Conservation (phyloP, 176 grass and related monocot genomes). For the Olyra latifolia region DNA sequence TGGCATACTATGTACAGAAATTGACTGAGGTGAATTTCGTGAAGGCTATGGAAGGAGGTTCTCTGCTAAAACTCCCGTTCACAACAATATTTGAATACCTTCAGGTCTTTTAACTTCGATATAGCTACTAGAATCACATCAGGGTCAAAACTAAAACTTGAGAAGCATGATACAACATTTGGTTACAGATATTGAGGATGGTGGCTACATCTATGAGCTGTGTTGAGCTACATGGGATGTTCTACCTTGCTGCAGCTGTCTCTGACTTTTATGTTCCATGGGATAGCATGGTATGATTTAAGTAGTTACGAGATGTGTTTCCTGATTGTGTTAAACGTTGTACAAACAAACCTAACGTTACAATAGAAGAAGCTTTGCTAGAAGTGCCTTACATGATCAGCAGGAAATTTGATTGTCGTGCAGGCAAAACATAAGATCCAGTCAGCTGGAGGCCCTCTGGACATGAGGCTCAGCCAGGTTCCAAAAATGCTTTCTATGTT, state of each 20-base stretch:
- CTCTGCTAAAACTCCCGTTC: conserved; percentile 91
- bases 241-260: conserved; percentile 90
- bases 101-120: conserved; percentile 51
- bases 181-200: conserved; percentile 68
- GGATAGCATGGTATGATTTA: conserved; percentile 77
- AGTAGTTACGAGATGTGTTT: background rate
- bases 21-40: conserved; percentile 32
- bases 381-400: conserved; percentile 4
- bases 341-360: background rate
- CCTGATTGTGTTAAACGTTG: background rate
- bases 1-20: background rate
- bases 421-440: conserved; percentile 97
- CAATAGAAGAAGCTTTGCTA: background rate
- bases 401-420: conserved; percentile 1
- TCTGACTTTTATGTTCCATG: conserved; percentile 97
- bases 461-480: conserved; percentile 80
- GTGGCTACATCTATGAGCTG: conserved; percentile 72
- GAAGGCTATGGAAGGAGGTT: conserved; percentile 69
- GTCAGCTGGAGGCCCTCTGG: conserved; percentile 75
- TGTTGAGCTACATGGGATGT: conserved; percentile 60
- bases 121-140: conserved; percentile 14
- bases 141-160: background rate
- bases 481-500: conserved; percentile 85
- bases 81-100: conserved; percentile 98
- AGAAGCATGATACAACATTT: background rate